phyloP scores from a whole-genome alignment of 257 asterid genomes.

The Echites panduratus region DNA sequence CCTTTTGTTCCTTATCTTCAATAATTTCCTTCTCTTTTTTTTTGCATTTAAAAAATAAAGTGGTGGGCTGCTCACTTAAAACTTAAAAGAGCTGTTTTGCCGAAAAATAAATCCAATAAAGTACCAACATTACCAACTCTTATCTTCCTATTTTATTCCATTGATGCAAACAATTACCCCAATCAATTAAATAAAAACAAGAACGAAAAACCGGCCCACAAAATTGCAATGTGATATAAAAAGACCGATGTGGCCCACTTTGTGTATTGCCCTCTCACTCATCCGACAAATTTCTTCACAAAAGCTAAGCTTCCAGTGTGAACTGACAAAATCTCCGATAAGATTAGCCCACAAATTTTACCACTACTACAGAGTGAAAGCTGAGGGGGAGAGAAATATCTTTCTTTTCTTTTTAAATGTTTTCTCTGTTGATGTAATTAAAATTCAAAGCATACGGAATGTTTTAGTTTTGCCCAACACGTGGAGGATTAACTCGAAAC shows the following conservation, averaged over 20 bases:
- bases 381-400: not conserved
- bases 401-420: too few species aligned
- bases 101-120: not conserved
- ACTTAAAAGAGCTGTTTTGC: not conserved
- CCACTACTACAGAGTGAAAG: slow-evolving; percentile 6
- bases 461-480: slow-evolving; percentile 9
- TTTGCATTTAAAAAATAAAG: not conserved
- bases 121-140: not conserved
- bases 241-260: slow-evolving; percentile 29
- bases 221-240: slow-evolving; percentile 13
- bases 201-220: slow-evolving; percentile 19
- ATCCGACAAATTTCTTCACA: slow-evolving; percentile 18
- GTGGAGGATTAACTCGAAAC: slow-evolving; percentile 18
- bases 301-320: not conserved
- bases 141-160: not conserved
- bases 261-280: slow-evolving; percentile 21
- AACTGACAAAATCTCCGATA: slow-evolving; percentile 12
- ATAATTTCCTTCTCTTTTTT: not conserved
- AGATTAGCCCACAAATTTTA: slow-evolving; percentile 12
- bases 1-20: not conserved
- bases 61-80: too few species aligned
- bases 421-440: not conserved
- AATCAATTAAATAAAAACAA: too few species aligned
- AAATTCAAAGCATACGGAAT: not conserved
- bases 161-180: not conserved